Evolutionary conservation across 345 rosid species (phyloP).

Genomic region (Jatropha curcas): DNA sequence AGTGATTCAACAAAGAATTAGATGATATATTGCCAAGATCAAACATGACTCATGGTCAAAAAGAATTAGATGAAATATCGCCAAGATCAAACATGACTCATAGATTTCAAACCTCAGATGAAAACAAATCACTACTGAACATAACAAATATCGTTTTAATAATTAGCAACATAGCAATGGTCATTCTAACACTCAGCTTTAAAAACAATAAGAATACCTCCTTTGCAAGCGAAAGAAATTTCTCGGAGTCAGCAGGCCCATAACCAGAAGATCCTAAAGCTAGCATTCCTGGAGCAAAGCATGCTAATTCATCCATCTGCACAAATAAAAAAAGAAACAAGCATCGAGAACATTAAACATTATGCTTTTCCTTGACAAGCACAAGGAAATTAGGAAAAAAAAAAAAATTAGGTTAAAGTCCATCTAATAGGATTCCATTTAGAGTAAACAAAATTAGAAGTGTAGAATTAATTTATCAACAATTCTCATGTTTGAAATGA

Average conservation of each 20-base stretch:
- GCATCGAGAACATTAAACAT: not conserved
- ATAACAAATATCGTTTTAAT: not conserved
- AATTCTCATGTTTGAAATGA: too few species aligned
- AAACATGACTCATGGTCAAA: too few species aligned
- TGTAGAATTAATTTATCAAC: too few species aligned
- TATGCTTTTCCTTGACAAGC: not conserved
- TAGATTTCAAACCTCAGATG: not conserved
- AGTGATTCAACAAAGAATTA: too few species aligned
- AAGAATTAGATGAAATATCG: not conserved
- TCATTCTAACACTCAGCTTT: not conserved
- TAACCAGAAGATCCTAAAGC: conserved; percentile 93
- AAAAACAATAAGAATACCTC: conserved; percentile 51
- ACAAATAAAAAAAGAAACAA: not conserved
- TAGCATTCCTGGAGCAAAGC: conserved; percentile 99
- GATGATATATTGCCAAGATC: too few species aligned
- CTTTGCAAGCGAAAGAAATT: conserved; percentile 77
- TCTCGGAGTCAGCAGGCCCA: conserved; percentile 71
- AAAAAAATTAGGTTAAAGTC: not conserved
- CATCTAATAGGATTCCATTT: too few species aligned
- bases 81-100: not conserved
- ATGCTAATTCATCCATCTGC: conserved; percentile 99
- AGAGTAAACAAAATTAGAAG: too few species aligned
- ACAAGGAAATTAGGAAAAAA: not conserved
- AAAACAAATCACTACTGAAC: not conserved
- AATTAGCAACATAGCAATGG: not conserved